phyloP scores from a whole-genome alignment of 495 filamentous ascomycete species.

The Symbiotaphrina buchneri region DNA sequence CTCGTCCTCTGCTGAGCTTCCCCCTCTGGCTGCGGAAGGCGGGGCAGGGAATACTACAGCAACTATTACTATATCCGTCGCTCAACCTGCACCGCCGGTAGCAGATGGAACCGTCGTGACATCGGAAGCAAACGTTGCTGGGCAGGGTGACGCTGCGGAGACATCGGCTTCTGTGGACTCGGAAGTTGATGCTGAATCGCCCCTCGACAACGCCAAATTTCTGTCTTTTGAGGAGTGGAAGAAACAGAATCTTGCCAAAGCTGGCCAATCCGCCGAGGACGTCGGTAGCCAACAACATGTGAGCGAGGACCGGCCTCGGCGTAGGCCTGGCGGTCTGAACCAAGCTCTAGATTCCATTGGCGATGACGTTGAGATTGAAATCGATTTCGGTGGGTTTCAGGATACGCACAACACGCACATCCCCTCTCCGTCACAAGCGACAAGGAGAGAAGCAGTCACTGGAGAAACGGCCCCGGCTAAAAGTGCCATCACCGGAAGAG shows the following conservation, averaged over 20 bases:
- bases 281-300: constrained; percentile 24
- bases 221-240: constrained; percentile 99
- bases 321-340: constrained; percentile 29
- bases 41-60: too few species aligned
- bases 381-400: constrained; percentile 56
- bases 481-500: too few species aligned
- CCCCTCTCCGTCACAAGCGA: too few species aligned
- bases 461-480: constrained; percentile 4
- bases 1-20: too few species aligned
- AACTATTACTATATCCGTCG: too few species aligned
- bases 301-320: constrained; percentile 16
- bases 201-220: constrained; percentile 66
- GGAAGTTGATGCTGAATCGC: constrained; percentile 37
- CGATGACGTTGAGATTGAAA: constrained; percentile 76
- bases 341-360: constrained; percentile 54
- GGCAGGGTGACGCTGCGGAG: too few species aligned
- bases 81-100: too few species aligned
- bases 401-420: too few species aligned
- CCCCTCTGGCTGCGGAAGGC: too few species aligned
- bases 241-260: constrained; percentile 72
- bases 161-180: constrained; percentile 1
- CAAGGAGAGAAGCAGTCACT: neutral
- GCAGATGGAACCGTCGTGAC: too few species aligned
- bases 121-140: too few species aligned
- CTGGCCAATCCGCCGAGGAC: constrained; percentile 61